Percentiles rank a stretch among this genome's conserved stretches.
Evolutionary conservation across 176 grass and related monocot species (phyloP).

Genomic region (Luzula sylvatica): DNA sequence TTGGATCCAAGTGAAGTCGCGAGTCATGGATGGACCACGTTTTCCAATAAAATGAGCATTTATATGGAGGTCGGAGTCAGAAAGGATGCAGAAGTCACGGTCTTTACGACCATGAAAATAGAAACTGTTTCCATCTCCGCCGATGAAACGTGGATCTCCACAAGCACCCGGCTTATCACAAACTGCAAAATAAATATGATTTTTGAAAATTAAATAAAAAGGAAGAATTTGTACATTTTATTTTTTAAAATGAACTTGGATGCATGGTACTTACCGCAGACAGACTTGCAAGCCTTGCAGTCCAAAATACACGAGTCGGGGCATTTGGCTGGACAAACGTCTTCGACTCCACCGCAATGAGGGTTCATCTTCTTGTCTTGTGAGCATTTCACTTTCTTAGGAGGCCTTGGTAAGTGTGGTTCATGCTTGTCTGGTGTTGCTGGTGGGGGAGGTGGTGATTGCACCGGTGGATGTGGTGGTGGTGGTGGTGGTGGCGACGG

Average conservation of each 20-base stretch:
- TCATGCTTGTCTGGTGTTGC: background rate
- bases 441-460: background rate
- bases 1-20: conserved; percentile 20
- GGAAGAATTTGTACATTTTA: too few species aligned
- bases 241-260: too few species aligned
- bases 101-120: conserved; percentile 5
- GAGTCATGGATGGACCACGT: conserved; percentile 3
- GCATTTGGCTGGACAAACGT: background rate
- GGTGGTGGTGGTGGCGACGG: too few species aligned
- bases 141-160: background rate
- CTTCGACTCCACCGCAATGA: background rate
- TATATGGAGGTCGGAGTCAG: conserved; percentile 1
- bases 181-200: background rate
- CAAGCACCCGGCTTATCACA: conserved; percentile 2
- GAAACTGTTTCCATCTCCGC: background rate
- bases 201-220: background rate
- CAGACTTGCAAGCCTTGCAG: conserved; percentile 3
- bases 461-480: too few species aligned
- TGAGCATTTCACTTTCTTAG: conserved; percentile 1
- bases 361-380: background rate
- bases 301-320: conserved; percentile 10
- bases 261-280: conserved; percentile 5
- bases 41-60: conserved; percentile 15
- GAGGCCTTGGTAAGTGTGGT: background rate
- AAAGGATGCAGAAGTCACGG: conserved; percentile 7